Evolutionary conservation across 768 basidiomycete genomes (phyloP).

Genomic region (Cyclocybe aegerita): DNA sequence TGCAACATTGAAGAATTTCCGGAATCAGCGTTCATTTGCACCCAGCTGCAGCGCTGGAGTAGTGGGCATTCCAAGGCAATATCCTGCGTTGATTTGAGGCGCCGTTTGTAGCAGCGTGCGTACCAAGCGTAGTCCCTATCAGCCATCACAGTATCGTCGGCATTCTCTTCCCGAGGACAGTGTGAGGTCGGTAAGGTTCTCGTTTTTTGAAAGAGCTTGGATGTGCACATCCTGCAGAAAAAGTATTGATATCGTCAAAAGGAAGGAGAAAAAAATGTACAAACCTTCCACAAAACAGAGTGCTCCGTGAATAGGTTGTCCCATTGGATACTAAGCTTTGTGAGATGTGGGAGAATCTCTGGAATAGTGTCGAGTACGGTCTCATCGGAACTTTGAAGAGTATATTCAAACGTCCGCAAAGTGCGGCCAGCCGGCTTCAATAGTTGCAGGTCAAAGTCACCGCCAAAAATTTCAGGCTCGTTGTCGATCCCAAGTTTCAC

Average conservation of each 20-base stretch:
- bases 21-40: neutral
- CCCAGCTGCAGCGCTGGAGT: slow-evolving; percentile 5
- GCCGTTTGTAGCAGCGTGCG: slow-evolving; percentile 6
- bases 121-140: slow-evolving; percentile 7
- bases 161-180: slow-evolving; percentile 7
- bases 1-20: slow-evolving; percentile 1
- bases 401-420: slow-evolving; percentile 4
- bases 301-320: neutral
- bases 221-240: slow-evolving; percentile 5
- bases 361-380: slow-evolving; percentile 4
- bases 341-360: slow-evolving; percentile 3
- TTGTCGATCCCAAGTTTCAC: slow-evolving; percentile 1
- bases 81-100: slow-evolving; percentile 1
- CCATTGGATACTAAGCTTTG: slow-evolving; percentile 1
- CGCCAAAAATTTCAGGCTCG: neutral
- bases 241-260: neutral
- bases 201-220: neutral
- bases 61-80: neutral
- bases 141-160: neutral
- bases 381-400: neutral
- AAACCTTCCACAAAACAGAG: slow-evolving; percentile 10
- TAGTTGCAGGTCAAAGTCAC: slow-evolving; percentile 1
- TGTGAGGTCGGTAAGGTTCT: slow-evolving; percentile 6
- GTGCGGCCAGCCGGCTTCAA: slow-evolving; percentile 8
- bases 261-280: neutral